phyloP scores from a whole-genome alignment of 2,329 filamentous ascomycete genomes.

The Hypoxylon sp. region DNA sequence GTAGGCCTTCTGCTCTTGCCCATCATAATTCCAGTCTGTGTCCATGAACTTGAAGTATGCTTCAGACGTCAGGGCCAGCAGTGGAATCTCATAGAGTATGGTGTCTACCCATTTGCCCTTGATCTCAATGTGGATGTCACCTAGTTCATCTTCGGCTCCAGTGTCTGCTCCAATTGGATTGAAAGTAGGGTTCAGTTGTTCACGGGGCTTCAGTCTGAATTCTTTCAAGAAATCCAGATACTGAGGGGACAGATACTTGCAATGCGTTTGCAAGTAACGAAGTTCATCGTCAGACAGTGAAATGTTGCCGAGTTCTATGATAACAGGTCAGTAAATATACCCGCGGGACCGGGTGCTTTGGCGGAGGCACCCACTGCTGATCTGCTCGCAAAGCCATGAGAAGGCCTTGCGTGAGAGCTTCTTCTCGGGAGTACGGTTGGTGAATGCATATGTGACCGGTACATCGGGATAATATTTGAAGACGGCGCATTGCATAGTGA shows the following conservation, averaged over 20 bases:
- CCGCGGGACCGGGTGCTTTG: conserved; percentile 24
- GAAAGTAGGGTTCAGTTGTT: conserved; percentile 84
- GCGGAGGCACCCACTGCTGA: conserved; percentile 73
- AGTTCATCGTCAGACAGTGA: conserved; percentile 84
- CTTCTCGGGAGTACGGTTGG: conserved; percentile 95
- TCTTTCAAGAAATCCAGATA: conserved; percentile 87
- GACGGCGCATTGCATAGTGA: conserved; percentile 99
- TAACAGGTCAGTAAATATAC: conserved; percentile 32
- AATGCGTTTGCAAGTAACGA: conserved; percentile 81
- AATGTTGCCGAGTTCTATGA: conserved; percentile 83
- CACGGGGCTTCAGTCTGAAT: conserved; percentile 84
- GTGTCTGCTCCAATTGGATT: conserved; percentile 68
- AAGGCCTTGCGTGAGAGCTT: conserved; percentile 87
- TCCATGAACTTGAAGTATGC: conserved; percentile 98
- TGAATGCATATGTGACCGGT: conserved; percentile 92
- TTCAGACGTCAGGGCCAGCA: conserved; percentile 92
- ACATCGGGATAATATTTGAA: conserved; percentile 89
- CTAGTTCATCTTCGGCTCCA: conserved; percentile 74
- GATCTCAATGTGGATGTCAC: conserved; percentile 82
- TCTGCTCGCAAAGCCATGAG: conserved; percentile 86
- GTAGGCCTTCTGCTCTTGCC: conserved; percentile 87
- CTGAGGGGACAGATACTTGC: conserved; percentile 81
- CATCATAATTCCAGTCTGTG: conserved; percentile 89
- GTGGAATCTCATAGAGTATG: conserved; percentile 96
- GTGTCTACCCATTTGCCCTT: conserved; percentile 93